Evolutionary conservation across 176 grass and related monocot genomes (phyloP), one percentile per base, ranked within the genome.

Genomic region (Puya raimondii): DNA sequence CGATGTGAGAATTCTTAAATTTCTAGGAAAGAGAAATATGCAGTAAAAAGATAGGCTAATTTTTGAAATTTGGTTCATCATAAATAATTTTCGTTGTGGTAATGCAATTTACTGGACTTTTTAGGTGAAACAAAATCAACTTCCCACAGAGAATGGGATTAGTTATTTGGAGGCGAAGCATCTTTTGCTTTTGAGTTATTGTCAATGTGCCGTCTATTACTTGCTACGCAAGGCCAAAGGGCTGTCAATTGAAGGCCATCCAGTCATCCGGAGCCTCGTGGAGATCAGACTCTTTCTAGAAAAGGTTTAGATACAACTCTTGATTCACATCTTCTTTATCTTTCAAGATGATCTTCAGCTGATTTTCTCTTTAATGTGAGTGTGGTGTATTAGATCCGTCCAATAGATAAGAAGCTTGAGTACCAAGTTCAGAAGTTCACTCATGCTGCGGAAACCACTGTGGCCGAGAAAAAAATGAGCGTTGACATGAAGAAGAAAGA

Each of bases 391-490:
- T 80, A 99, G 89, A 88, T 93, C 74, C 89, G 86, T 47, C 89
- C 89, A 0, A 88, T 99, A 74, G 89, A 99, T 81, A 92, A 92
- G 59, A 97, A 97, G 84, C 74, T 87, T 0, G 86, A 88, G 53
- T 92, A 92, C 86, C 93, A 92, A 85, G 81, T 88, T 57, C 89
- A 92, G 68, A 97, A 97, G 77, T 79, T 92, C 57, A 90, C 85
- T 12, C 79, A 84, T 17, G 86, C 79, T 0, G 89, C 84, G 2
- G 87, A 87, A 13, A 77, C 78, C 14, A 50, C 49, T 74, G 66
- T 56, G 12, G 68, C 67, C 67, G 84, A 83, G 14, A 88, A 88
- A 63, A 58, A 23, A 50, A 14, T 65, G 42, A 81, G 51, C 20
- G 51, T 53, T 23, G 79, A 68, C 9, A 70, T 9, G 9, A 92